Percentiles rank a stretch among this genome's conserved stretches.
Evolutionary conservation across 139 green algal genomes (phyloP).

Genomic region (Closterium sp.): DNA sequence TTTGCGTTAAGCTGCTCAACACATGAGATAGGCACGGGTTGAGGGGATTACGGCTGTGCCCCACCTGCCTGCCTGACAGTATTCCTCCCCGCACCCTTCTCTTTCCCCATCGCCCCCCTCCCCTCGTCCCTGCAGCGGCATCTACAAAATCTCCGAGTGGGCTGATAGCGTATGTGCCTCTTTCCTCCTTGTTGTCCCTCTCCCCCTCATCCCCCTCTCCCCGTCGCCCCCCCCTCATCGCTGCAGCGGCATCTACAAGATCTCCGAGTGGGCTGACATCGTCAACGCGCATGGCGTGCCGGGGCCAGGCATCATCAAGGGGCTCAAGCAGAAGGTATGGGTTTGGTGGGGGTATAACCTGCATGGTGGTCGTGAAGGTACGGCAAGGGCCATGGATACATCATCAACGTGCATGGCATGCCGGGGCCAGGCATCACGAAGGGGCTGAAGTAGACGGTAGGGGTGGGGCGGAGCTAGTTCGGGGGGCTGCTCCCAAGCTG

Average conservation of each 20-base stretch:
- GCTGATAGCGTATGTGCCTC: slow-evolving; percentile 68
- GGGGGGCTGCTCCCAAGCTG: neutral
- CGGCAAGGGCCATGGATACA: slow-evolving; percentile 64
- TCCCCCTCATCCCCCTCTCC: neutral
- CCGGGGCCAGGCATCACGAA: slow-evolving; percentile 93
- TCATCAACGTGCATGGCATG: slow-evolving; percentile 97
- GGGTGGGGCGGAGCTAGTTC: neutral
- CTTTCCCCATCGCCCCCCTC: neutral
- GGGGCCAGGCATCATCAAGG: slow-evolving; percentile 95
- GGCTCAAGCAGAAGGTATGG: slow-evolving; percentile 77
- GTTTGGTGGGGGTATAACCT: neutral
- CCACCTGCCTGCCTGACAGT: too few species aligned
- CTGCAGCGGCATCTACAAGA: slow-evolving; percentile 78
- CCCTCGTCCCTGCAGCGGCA: slow-evolving; percentile 53
- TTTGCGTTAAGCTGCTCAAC: too few species aligned
- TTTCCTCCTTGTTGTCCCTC: neutral
- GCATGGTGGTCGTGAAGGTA: neutral
- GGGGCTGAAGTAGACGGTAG: slow-evolving; percentile 79
- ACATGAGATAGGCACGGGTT: too few species aligned
- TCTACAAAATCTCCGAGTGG: slow-evolving; percentile 94
- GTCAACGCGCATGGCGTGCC: slow-evolving; percentile 96
- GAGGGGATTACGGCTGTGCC: too few species aligned
- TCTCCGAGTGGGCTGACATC: slow-evolving; percentile 95
- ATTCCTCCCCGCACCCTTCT: too few species aligned
- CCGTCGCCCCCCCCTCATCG: neutral